Conservation (phyloP, 148 eudicot genomes). For the Rhododendron kiyosumense region DNA sequence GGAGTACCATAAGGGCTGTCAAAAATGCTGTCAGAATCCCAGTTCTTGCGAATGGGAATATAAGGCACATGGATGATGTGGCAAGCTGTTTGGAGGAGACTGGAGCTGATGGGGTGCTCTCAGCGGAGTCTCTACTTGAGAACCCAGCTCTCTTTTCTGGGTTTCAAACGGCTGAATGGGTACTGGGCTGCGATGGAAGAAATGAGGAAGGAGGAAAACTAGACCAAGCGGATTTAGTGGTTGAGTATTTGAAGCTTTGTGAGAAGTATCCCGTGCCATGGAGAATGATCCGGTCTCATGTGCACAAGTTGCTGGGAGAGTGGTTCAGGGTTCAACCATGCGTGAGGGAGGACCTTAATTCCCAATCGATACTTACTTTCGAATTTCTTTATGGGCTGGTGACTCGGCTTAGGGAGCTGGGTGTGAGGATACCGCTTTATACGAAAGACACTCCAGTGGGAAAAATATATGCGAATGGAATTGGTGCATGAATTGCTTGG, state of each 20-base stretch:
- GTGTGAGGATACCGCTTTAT: conserved; percentile 59
- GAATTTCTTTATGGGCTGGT: conserved; percentile 68
- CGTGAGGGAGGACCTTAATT: conserved; percentile 72
- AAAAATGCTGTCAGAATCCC: conserved; percentile 74
- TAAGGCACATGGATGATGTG: conserved; percentile 85
- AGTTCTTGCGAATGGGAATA: conserved; percentile 86
- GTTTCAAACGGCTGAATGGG: conserved; percentile 82
- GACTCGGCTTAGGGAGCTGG: conserved; percentile 57
- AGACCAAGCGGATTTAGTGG: conserved; percentile 66
- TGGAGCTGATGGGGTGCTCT: conserved; percentile 80
- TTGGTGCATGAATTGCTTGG: conserved; percentile 7
- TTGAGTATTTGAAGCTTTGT: conserved; percentile 76
- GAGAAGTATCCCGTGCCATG: conserved; percentile 89
- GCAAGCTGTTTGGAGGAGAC: conserved; percentile 66
- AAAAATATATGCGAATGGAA: conserved; percentile 16
- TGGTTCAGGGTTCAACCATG: conserved; percentile 80
- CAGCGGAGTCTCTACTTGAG: conserved; percentile 92
- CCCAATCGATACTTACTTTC: conserved; percentile 61
- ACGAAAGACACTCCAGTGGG: conserved; percentile 20
- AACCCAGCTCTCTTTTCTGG: conserved; percentile 96
- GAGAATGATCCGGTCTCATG: conserved; percentile 91
- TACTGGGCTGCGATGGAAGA: conserved; percentile 25
- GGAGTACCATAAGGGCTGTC: conserved; percentile 64
- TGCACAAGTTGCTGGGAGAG: conserved; percentile 88
- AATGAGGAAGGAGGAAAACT: conserved; percentile 40